Percentiles rank a stretch among this genome's conserved stretches.
Evolutionary conservation across 2,329 filamentous ascomycete species (phyloP).

Genomic region (Exophiala oligosperma): DNA sequence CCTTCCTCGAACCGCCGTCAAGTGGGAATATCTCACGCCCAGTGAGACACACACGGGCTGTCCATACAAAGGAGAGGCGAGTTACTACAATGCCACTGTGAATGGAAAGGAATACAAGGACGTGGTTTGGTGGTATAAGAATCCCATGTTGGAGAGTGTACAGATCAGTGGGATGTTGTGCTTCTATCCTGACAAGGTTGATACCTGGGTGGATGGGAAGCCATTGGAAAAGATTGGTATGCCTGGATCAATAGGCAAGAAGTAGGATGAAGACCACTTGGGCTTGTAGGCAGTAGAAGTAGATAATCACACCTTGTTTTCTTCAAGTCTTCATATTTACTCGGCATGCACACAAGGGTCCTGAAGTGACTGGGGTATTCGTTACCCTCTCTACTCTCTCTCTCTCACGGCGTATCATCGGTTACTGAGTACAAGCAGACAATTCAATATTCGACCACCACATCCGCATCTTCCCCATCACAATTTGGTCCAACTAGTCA

Average conservation of each 20-base stretch:
- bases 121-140: slow-evolving; percentile 30
- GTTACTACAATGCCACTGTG: slow-evolving; percentile 29
- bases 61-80: slow-evolving; percentile 30
- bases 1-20: slow-evolving; percentile 27
- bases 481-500: too few species aligned
- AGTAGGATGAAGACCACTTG: background rate
- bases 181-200: slow-evolving; percentile 31
- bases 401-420: too few species aligned
- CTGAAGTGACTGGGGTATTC: too few species aligned
- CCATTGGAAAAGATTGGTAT: slow-evolving; percentile 25
- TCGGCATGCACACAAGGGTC: too few species aligned
- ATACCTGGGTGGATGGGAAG: slow-evolving; percentile 28
- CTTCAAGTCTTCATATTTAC: too few species aligned
- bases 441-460: too few species aligned
- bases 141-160: slow-evolving; percentile 25
- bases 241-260: slow-evolving; percentile 3
- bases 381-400: too few species aligned
- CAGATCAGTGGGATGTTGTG: slow-evolving; percentile 26
- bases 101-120: slow-evolving; percentile 28
- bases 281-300: too few species aligned
- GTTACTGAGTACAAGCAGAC: too few species aligned
- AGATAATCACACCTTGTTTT: too few species aligned
- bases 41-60: slow-evolving; percentile 29
- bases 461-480: too few species aligned
- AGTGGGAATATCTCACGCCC: slow-evolving; percentile 24